Evolutionary conservation across 2,329 filamentous ascomycete species (phyloP).

Genomic region (Xylaria sp.): DNA sequence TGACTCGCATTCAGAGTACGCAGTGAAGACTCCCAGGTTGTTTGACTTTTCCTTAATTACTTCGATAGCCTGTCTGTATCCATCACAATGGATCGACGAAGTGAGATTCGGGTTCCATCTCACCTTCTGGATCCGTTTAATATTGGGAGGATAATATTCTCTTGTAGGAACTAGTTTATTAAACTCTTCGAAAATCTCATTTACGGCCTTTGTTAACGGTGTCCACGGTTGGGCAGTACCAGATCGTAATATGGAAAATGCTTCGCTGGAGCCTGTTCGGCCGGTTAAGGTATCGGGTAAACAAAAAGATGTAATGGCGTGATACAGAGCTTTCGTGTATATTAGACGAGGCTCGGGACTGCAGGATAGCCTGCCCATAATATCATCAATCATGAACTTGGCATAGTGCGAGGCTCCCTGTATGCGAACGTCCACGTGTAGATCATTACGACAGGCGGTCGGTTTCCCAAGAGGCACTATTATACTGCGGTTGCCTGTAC

Average conservation of each 20-base stretch:
- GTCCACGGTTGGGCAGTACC: conserved; percentile 63
- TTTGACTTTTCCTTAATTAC: conserved; percentile 48
- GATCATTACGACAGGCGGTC: conserved; percentile 43
- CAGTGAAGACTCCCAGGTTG: conserved; percentile 36
- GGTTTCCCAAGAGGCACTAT: conserved; percentile 62
- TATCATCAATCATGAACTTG: conserved; percentile 22
- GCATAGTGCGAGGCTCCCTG: conserved; percentile 8
- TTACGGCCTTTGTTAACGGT: conserved; percentile 37
- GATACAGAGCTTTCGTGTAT: conserved; percentile 32
- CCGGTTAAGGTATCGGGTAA: conserved; percentile 24
- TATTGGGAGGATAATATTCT: conserved; percentile 52
- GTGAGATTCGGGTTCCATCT: conserved; percentile 51
- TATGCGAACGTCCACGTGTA: conserved; percentile 29
- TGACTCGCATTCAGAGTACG: neutral
- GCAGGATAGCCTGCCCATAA: conserved; percentile 29
- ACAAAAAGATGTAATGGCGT: conserved; percentile 34
- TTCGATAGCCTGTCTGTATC: conserved; percentile 45
- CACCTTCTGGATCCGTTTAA: conserved; percentile 50
- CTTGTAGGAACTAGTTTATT: conserved; percentile 46
- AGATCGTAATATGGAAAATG: conserved; percentile 60
- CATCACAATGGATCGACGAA: conserved; percentile 54
- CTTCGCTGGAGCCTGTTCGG: conserved; percentile 61
- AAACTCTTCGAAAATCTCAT: conserved; percentile 39
- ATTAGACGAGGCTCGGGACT: conserved; percentile 28
- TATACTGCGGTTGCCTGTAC: conserved; percentile 58